Conservation (phyloP, 2,329 filamentous ascomycete species). For the Ophiostoma montium region DNA sequence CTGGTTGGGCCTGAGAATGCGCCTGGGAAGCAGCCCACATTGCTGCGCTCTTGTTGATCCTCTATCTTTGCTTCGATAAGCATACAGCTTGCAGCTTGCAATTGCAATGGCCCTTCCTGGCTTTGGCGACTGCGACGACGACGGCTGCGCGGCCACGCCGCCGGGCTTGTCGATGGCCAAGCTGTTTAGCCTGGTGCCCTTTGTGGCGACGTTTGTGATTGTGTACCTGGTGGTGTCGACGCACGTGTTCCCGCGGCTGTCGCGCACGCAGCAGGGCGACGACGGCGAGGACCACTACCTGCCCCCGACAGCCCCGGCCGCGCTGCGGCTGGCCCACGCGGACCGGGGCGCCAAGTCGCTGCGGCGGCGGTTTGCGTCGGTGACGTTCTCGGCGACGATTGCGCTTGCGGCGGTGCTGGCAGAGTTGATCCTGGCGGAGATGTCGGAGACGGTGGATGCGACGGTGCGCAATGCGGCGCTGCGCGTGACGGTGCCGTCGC, state of each 20-base stretch:
- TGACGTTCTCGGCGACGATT: slow-evolving; percentile 63
- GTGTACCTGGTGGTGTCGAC: slow-evolving; percentile 49
- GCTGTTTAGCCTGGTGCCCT: slow-evolving; percentile 48
- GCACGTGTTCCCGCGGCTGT: slow-evolving; percentile 60
- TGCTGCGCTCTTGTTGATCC: not conserved
- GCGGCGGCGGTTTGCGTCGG: slow-evolving; percentile 38
- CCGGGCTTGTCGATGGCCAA: slow-evolving; percentile 26
- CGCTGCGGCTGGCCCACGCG: slow-evolving; percentile 43
- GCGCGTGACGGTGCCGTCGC: slow-evolving; percentile 51
- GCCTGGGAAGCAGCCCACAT: not conserved
- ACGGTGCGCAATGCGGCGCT: slow-evolving; percentile 54
- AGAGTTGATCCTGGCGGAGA: slow-evolving; percentile 71
- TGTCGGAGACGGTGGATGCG: slow-evolving; percentile 59
- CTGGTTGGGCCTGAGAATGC: not conserved
- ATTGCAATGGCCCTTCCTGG: not conserved
- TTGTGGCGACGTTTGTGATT: slow-evolving; percentile 53
- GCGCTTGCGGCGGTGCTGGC: slow-evolving; percentile 65
- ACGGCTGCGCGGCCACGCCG: slow-evolving; percentile 36
- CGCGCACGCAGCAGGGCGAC: slow-evolving; percentile 33
- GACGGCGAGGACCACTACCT: slow-evolving; percentile 49
- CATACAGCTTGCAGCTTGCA: not conserved
- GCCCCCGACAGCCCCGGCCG: slow-evolving; percentile 45
- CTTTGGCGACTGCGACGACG: slow-evolving; percentile 34
- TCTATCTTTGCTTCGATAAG: not conserved
- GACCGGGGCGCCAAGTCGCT: slow-evolving; percentile 40